phyloP scores from a whole-genome alignment of 176 grass and related monocot genomes.

The Aegilops longissima region DNA sequence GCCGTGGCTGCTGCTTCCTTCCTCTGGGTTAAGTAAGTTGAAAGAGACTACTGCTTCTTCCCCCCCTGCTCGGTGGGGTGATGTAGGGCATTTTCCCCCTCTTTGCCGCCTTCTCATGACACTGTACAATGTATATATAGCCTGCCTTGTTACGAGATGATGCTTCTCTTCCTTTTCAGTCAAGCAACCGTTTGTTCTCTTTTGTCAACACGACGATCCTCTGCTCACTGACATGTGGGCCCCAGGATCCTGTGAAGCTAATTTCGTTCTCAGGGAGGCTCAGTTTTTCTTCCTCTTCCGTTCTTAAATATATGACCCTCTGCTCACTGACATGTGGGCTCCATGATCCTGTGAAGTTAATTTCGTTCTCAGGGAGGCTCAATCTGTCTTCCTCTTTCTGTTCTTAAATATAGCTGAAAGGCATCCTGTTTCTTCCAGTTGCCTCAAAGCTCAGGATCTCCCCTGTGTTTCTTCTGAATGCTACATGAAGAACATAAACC shows the following conservation, averaged over 20 bases:
- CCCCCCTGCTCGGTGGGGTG: conserved; percentile 58
- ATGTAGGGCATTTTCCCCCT: conserved; percentile 52
- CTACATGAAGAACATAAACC: no score
- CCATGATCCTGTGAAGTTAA: no score
- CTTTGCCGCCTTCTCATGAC: conserved; percentile 17
- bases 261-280: no score
- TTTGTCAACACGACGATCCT: background rate
- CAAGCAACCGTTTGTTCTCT: background rate
- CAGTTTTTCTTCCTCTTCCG: no score
- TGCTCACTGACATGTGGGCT: no score
- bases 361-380: no score
- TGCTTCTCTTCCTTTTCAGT: background rate
- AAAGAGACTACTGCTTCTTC: conserved; percentile 31
- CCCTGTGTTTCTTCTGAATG: no score
- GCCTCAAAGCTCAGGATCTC: no score
- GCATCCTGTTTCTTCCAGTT: no score
- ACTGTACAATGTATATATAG: conserved; percentile 36
- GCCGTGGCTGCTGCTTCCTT: background rate
- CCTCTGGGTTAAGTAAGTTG: conserved; percentile 21
- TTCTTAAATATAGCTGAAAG: no score
- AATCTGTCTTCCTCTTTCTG: no score
- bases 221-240: background rate
- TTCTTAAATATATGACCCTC: no score
- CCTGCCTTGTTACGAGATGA: background rate
- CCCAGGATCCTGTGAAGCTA: background rate